Base-by-base conservation (phyloP, 2,329 filamentous ascomycete species). In the Zasmidium citrigriseum region DNA sequence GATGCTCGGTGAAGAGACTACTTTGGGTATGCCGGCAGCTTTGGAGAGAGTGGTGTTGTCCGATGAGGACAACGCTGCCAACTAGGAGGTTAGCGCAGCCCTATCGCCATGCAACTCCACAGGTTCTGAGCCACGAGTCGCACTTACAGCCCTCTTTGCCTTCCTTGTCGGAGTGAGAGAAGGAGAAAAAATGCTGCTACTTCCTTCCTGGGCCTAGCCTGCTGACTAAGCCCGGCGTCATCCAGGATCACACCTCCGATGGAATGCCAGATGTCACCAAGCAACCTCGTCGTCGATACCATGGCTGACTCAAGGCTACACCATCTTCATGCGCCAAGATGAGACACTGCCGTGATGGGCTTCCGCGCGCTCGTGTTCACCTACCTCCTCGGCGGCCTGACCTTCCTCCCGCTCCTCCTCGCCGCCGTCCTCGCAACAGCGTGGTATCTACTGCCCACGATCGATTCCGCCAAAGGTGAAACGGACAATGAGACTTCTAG, bases 381-480 rank as follows among this genome's bases (percentile, higher is more conserved):
- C 73, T 97, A 96, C 80, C 73, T 96, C 65, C 77, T 96, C 59
- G 93, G 93, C 75, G 93, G 93, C 69, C 74, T 97, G 71, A 96
- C 93, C 58, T 93, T 97, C 72, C 72, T 96, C 58, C 93, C 93
- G 25, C 79, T 96, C 2, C 68, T 92, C 59, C 62, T 93, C 53
- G 72, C 77, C 47, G 75, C 83, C 49, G 68, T 90, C 56, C 71
- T 93, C 54, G 72, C 86, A 29, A 85, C 92, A 73, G 85, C 85
- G 64, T 87, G 92, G 78, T 77, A 88, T 58, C 86, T 86, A 12
- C 82, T 91, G 54, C 70, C 68, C 22, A 53, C 55, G 21, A 46
- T 47, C 18, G 54, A 46, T 14, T 4, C 44, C 11, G 9, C 3
- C n/a, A 20, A 23, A 52, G 20, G 14, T 24, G 45, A 11, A 38